These are phyloP conservation scores for Cercospora zeae-maydis DNA, from an alignment of 2,329 filamentous ascomycete genomes.

Conservation along the genomic window DNA sequence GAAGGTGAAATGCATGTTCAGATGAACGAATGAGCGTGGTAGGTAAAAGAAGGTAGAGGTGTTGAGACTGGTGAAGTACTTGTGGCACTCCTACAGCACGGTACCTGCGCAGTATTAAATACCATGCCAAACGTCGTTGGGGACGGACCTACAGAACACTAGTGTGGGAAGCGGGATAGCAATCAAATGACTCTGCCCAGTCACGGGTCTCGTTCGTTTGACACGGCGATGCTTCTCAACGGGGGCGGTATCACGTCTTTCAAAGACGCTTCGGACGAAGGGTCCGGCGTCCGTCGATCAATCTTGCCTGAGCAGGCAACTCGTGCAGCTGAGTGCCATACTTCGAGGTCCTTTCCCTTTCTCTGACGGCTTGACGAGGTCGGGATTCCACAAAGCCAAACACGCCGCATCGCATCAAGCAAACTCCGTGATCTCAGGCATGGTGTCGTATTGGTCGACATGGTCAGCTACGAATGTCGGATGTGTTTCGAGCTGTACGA, in stretches of 20 bases:
- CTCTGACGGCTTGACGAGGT: not conserved
- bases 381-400: conserved; percentile 3
- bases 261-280: not conserved
- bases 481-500: conserved; percentile 15
- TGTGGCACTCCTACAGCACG: not conserved
- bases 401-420: not conserved
- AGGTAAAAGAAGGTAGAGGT: conserved; percentile 12
- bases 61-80: not conserved
- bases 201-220: conserved; percentile 18
- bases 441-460: conserved; percentile 15
- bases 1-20: conserved; percentile 32
- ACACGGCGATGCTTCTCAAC: conserved; percentile 22
- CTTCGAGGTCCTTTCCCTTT: not conserved
- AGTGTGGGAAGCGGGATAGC: conserved; percentile 23
- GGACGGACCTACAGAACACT: conserved; percentile 10
- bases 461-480: conserved; percentile 15
- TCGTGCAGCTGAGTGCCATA: conserved; percentile 1
- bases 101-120: conserved; percentile 14
- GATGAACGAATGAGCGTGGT: conserved; percentile 13
- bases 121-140: not conserved
- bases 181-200: conserved; percentile 26
- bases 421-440: not conserved
- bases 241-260: conserved; percentile 10
- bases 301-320: conserved; percentile 20
- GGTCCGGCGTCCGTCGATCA: conserved; percentile 7